Evolutionary conservation across 179 eudicot species (phyloP).

Genomic region (Pouteria campechiana): DNA sequence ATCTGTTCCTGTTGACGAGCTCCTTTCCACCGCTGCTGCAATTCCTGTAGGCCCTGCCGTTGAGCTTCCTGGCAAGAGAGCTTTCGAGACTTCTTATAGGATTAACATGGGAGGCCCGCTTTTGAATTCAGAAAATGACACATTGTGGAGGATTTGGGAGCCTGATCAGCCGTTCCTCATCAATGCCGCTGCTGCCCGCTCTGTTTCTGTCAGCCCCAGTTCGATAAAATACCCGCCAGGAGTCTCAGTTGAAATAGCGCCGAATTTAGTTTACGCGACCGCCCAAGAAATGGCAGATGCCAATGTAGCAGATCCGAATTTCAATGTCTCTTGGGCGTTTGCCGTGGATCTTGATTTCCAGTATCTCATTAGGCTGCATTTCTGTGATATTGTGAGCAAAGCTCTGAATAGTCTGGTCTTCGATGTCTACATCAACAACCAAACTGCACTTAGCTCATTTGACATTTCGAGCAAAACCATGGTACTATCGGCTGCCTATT

Average conservation of each 20-base stretch:
- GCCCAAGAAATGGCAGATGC: constrained; percentile 17
- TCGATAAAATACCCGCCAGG: constrained; percentile 6
- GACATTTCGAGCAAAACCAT: constrained; percentile 10
- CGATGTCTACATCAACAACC: constrained; percentile 12
- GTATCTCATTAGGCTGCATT: constrained; percentile 13
- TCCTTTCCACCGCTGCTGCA: constrained; percentile 5
- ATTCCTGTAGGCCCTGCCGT: constrained; percentile 1
- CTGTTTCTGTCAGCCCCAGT: constrained; percentile 1
- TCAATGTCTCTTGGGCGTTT: constrained; percentile 12
- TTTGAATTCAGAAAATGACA: constrained; percentile 8
- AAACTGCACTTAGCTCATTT: constrained; percentile 7
- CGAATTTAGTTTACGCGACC: constrained; percentile 14
- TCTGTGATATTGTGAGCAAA: constrained; percentile 14
- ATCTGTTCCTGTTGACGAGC: constrained; percentile 4
- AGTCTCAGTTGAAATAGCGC: constrained; percentile 8
- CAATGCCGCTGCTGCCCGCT: constrained; percentile 8
- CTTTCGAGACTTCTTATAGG: constrained; percentile 8
- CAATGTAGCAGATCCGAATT: constrained; percentile 6
- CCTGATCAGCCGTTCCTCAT: constrained; percentile 8
- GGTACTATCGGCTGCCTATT: constrained; percentile 9
- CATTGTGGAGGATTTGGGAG: constrained; percentile 15
- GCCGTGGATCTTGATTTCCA: constrained; percentile 9
- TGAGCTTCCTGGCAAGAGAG: constrained; percentile 3
- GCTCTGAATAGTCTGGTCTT: constrained; percentile 6
- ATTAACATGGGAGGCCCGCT: constrained; percentile 10